A percentile compares a stretch with the other conserved stretches of the same genome.
These are phyloP conservation scores for Suillus bovinus DNA, from an alignment of 768 basidiomycete species.

Conservation along the genomic window DNA sequence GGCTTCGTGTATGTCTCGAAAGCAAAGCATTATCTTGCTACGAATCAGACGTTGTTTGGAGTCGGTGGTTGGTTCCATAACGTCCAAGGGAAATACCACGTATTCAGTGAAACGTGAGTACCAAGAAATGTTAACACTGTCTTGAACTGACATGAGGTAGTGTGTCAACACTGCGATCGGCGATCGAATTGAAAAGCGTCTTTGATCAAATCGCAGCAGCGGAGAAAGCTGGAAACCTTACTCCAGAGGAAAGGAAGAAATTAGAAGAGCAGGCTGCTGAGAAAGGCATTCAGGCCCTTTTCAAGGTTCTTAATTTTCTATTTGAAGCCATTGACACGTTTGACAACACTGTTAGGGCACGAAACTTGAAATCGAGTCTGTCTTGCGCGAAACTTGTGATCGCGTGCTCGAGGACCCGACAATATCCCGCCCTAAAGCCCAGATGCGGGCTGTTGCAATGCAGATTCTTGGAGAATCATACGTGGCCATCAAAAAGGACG, in stretches of 20 bases:
- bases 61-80: slow-evolving; percentile 94
- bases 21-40: slow-evolving; percentile 80
- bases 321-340: not conserved
- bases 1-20: slow-evolving; percentile 86
- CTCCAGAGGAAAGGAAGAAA: slow-evolving; percentile 75
- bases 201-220: slow-evolving; percentile 93
- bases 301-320: slow-evolving; percentile 60
- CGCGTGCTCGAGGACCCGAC: slow-evolving; percentile 63
- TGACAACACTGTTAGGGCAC: slow-evolving; percentile 59
- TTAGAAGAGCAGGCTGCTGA: slow-evolving; percentile 93
- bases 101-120: slow-evolving; percentile 89
- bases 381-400: slow-evolving; percentile 88
- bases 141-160: slow-evolving; percentile 36
- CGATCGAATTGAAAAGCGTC: slow-evolving; percentile 85
- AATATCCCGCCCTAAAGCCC: slow-evolving; percentile 55
- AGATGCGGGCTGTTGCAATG: slow-evolving; percentile 76
- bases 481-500: slow-evolving; percentile 66
- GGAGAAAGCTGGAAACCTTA: slow-evolving; percentile 79
- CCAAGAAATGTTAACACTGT: not conserved
- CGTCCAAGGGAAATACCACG: slow-evolving; percentile 89
- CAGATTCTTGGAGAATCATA: slow-evolving; percentile 86
- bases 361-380: slow-evolving; percentile 88
- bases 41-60: slow-evolving; percentile 67
- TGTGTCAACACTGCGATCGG: slow-evolving; percentile 82
- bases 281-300: slow-evolving; percentile 87